Conservation (phyloP, 371 early-diverging fungal genomes). For the Mortierella sp. region DNA sequence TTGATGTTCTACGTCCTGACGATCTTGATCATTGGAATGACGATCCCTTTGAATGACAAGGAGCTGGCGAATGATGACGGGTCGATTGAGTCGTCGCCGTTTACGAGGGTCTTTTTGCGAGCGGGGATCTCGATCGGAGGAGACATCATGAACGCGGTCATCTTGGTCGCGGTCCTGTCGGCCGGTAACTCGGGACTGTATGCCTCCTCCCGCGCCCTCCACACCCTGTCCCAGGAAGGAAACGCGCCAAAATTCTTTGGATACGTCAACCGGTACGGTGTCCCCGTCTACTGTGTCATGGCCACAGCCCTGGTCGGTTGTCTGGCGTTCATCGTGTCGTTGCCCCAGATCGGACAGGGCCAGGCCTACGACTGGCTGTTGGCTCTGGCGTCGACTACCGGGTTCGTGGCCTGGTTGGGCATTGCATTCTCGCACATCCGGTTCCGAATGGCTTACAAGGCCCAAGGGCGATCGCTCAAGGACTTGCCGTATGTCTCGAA, state of each 20-base stretch:
- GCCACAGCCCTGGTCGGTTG: constrained; percentile 61
- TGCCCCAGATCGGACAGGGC: constrained; percentile 49
- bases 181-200: constrained; percentile 86
- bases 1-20: constrained; percentile 78
- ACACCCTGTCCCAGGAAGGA: constrained; percentile 74
- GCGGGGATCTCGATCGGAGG: constrained; percentile 77
- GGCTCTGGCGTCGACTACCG: constrained; percentile 76
- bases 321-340: constrained; percentile 63
- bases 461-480: constrained; percentile 73
- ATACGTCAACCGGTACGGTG: constrained; percentile 59
- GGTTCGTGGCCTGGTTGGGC: constrained; percentile 82
- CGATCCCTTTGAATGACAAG: constrained; percentile 73
- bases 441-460: constrained; percentile 80
- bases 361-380: constrained; percentile 67
- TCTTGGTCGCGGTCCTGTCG: constrained; percentile 73
- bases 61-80: constrained; percentile 60
- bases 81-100: constrained; percentile 70
- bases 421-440: constrained; percentile 82
- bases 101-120: constrained; percentile 75
- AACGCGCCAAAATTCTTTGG: constrained; percentile 68
- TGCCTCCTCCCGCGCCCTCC: constrained; percentile 77
- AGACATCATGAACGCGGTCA: constrained; percentile 82
- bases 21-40: constrained; percentile 76
- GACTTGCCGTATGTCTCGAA: constrained; percentile 80
- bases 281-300: constrained; percentile 64